A percentile compares a stretch with the other conserved stretches of the same genome.
Conservation (phyloP, 257 asterid species). For the Penstemon davidsonii region DNA sequence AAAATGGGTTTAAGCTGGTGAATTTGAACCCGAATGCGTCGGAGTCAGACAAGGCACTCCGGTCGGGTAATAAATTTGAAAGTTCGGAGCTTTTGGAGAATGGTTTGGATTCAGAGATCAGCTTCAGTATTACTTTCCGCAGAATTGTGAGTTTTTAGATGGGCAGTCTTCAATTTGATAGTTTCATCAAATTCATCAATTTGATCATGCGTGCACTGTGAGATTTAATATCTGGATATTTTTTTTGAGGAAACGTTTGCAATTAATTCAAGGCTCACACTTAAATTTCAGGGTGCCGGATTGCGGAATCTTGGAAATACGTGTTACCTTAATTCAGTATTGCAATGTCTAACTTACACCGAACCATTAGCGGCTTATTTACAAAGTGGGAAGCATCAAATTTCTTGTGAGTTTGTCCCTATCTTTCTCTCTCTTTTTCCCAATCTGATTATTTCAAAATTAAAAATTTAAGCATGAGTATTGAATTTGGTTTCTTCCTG, state of each 20-base stretch:
- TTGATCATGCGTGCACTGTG: neutral
- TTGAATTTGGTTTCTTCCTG: too few relatives aligned
- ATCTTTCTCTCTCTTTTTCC: neutral
- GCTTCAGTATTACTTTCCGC: slow-evolving; percentile 65
- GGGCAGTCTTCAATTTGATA: neutral
- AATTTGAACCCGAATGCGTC: slow-evolving; percentile 60
- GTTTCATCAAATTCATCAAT: neutral
- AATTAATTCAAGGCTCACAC: slow-evolving; percentile 22
- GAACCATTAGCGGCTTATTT: slow-evolving; percentile 98
- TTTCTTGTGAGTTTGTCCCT: slow-evolving; percentile 66
- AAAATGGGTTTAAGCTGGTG: slow-evolving; percentile 75
- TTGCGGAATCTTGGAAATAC: slow-evolving; percentile 96
- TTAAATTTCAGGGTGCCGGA: slow-evolving; percentile 88
- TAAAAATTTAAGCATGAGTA: too few relatives aligned
- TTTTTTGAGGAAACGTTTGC: slow-evolving; percentile 5
- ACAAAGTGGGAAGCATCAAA: slow-evolving; percentile 94
- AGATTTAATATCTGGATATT: neutral
- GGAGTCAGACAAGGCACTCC: slow-evolving; percentile 30
- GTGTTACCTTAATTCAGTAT: slow-evolving; percentile 87
- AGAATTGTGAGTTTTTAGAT: slow-evolving; percentile 69
- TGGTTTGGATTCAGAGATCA: slow-evolving; percentile 81
- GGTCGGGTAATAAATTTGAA: slow-evolving; percentile 33
- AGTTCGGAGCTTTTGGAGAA: slow-evolving; percentile 37
- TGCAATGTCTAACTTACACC: slow-evolving; percentile 94
- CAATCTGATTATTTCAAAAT: neutral